Conservation (phyloP, 1,284 basidiomycete genomes). For the Sanghuangporus sanghuang region DNA sequence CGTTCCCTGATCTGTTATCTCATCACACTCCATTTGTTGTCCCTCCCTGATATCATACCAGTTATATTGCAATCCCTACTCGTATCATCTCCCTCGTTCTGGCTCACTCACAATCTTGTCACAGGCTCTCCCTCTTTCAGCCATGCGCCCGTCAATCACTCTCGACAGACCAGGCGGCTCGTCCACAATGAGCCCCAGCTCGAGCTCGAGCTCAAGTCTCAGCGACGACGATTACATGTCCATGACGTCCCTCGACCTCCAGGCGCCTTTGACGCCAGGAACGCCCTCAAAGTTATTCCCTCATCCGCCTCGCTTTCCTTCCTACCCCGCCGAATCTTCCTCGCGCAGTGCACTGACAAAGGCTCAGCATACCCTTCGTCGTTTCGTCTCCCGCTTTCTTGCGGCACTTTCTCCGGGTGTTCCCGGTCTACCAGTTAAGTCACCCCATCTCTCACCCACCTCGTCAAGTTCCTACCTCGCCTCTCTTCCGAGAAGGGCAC, state of each 20-base stretch:
- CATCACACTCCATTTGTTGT: not conserved
- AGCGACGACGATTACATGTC: constrained; percentile 3
- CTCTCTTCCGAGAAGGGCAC: not conserved
- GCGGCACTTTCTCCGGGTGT: not conserved
- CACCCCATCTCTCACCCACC: not conserved
- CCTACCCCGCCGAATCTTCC: not conserved
- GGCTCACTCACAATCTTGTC: not conserved
- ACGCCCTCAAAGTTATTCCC: constrained; percentile 4
- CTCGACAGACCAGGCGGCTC: not conserved
- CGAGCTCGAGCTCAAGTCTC: not conserved
- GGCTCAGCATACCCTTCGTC: not conserved
- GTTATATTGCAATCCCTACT: not conserved
- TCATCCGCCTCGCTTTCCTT: not conserved
- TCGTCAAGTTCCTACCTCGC: not conserved
- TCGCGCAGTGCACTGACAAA: not conserved
- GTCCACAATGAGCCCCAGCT: not conserved
- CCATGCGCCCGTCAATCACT: not conserved
- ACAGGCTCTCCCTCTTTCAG: not conserved
- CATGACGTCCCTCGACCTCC: constrained; percentile 3
- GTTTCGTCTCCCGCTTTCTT: not conserved
- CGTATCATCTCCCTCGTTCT: not conserved
- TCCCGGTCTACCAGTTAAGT: constrained; percentile 2
- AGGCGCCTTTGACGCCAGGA: not conserved
- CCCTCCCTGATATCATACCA: not conserved
- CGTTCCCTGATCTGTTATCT: not conserved